phyloP scores from a whole-genome alignment of 306 rosid species.

The Arachis hypogaea region DNA sequence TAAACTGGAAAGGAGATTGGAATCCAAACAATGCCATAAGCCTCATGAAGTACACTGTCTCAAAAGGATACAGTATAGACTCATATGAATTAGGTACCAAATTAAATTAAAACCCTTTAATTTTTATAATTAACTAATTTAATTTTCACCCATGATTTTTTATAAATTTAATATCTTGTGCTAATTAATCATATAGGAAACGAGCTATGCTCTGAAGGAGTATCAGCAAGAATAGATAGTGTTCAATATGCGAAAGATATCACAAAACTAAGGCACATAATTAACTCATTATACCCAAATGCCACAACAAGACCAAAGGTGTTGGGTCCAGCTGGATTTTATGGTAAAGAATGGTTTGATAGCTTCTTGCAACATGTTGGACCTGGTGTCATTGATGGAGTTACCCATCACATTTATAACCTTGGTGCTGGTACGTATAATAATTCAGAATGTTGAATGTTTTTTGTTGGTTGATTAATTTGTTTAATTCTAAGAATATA shows the following conservation, averaged over 20 bases:
- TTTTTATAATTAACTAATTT: neutral
- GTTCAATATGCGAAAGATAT: slow-evolving; percentile 62
- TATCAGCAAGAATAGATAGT: slow-evolving; percentile 51
- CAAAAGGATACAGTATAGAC: slow-evolving; percentile 69
- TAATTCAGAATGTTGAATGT: too few relatives aligned
- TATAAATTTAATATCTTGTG: too few relatives aligned
- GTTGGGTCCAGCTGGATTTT: slow-evolving; percentile 71
- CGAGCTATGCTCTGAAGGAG: slow-evolving; percentile 57
- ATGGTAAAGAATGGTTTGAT: slow-evolving; percentile 56
- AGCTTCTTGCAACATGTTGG: slow-evolving; percentile 51
- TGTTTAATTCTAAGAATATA: too few relatives aligned
- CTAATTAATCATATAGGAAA: slow-evolving; percentile 46
- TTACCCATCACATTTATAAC: slow-evolving; percentile 74
- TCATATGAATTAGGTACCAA: slow-evolving; percentile 58
- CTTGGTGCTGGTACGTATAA: slow-evolving; percentile 66
- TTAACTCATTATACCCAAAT: slow-evolving; percentile 47
- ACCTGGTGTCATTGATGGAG: slow-evolving; percentile 55
- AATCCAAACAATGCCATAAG: slow-evolving; percentile 52
- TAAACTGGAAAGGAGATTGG: slow-evolving; percentile 57
- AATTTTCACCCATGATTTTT: neutral
- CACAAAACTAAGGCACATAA: slow-evolving; percentile 39
- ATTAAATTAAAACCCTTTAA: neutral
- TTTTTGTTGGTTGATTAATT: too few relatives aligned
- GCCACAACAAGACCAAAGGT: slow-evolving; percentile 55
- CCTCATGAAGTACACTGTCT: slow-evolving; percentile 54